Evolutionary conservation across 352 stramenopile genomes (phyloP).

Genomic region (Paralagenidium karlingii): DNA sequence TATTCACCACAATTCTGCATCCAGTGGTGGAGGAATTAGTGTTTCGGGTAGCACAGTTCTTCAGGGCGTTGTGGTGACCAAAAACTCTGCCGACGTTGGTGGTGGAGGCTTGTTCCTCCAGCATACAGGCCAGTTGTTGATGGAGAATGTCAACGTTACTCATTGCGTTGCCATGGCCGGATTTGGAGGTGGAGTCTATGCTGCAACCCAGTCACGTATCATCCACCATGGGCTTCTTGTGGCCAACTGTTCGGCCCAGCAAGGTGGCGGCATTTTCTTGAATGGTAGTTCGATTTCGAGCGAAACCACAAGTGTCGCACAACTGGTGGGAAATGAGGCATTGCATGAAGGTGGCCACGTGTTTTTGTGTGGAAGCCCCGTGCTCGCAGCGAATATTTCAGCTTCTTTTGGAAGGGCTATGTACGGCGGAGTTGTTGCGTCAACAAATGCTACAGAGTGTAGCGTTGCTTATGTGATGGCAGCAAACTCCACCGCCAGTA

Average conservation of each 20-base stretch:
- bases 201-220: background rate
- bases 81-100: constrained; percentile 8
- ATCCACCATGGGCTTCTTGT: no score
- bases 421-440: constrained; percentile 17
- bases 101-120: constrained; percentile 17
- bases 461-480: constrained; percentile 7
- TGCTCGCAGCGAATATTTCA: no score
- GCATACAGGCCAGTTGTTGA: constrained; percentile 7
- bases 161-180: constrained; percentile 6
- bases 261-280: constrained; percentile 19
- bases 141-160: constrained; percentile 10
- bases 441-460: constrained; percentile 6
- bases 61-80: constrained; percentile 5
- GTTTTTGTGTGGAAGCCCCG: no score
- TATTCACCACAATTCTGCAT: constrained; percentile 10
- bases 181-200: constrained; percentile 19
- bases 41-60: constrained; percentile 5
- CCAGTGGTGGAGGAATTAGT: constrained; percentile 12
- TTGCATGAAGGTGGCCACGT: no score
- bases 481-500: constrained; percentile 7
- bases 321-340: no score
- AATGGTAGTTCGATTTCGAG: constrained; percentile 9
- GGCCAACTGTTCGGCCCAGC: no score
- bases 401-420: constrained; percentile 6
- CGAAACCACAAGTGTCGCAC: no score